phyloP scores from a whole-genome alignment of 352 stramenopile genomes.

The Pythium aphanidermatum region DNA sequence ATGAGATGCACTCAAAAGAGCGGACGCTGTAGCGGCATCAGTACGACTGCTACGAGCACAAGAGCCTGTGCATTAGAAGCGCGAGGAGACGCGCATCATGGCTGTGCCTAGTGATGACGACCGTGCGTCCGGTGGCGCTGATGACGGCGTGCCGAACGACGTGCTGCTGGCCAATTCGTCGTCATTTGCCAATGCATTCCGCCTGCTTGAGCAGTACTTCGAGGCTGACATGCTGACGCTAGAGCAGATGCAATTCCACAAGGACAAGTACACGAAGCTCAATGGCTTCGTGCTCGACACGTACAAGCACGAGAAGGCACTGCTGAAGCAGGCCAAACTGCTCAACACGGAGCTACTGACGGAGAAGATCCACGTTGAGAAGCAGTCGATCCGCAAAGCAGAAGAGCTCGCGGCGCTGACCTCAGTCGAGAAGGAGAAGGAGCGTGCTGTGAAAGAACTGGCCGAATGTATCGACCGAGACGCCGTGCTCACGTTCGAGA shows the following conservation, averaged over 20 bases:
- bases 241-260: constrained; percentile 74
- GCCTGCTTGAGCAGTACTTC: constrained; percentile 78
- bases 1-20: no score
- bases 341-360: constrained; percentile 80
- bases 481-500: constrained; percentile 80
- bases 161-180: constrained; percentile 39
- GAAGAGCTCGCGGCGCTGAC: constrained; percentile 71
- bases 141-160: constrained; percentile 13
- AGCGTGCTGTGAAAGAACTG: constrained; percentile 69
- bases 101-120: constrained; percentile 2
- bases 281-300: constrained; percentile 66
- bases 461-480: constrained; percentile 74
- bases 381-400: constrained; percentile 80
- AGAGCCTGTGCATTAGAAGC: no score
- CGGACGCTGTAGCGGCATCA: no score
- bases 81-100: no score
- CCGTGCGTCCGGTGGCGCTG: constrained; percentile 8
- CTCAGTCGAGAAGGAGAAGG: constrained; percentile 75
- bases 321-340: constrained; percentile 76
- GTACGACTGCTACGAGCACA: no score
- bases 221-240: constrained; percentile 79
- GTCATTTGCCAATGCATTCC: constrained; percentile 61
- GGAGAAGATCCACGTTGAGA: constrained; percentile 84
- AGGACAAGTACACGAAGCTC: constrained; percentile 70
- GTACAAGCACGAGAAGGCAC: constrained; percentile 76